These are phyloP conservation scores for Brassica nigra DNA, from an alignment of 345 rosid genomes.

Conservation along the genomic window DNA sequence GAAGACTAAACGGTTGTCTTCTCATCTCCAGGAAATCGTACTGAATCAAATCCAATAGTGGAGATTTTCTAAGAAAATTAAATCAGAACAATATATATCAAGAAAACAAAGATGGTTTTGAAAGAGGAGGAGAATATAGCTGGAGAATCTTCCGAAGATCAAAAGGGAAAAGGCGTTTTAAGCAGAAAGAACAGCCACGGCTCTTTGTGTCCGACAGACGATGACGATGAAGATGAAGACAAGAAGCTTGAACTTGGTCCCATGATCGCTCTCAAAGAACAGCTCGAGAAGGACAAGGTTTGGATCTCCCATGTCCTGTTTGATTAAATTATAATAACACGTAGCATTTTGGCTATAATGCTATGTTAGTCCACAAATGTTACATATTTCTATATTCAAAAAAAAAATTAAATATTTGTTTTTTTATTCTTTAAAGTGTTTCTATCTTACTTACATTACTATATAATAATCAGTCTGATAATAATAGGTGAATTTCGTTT, in stretches of 20 bases:
- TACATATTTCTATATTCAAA: not conserved
- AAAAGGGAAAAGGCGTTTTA: constrained; percentile 7
- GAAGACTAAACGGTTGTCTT: constrained; percentile 2
- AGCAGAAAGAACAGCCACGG: constrained; percentile 43
- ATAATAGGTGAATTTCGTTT: not conserved
- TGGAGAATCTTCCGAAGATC: constrained; percentile 33
- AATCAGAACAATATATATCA: constrained; percentile 10
- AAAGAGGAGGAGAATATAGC: constrained; percentile 28
- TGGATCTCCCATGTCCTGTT: not conserved
- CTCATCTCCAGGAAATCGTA: constrained; percentile 4
- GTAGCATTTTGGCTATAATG: not conserved
- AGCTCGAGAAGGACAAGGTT: constrained; percentile 10
- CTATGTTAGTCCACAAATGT: constrained; percentile 5
- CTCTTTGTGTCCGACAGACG: constrained; percentile 38
- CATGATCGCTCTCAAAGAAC: constrained; percentile 21
- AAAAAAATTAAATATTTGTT: not conserved
- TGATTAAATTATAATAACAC: constrained; percentile 15
- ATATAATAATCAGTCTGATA: not conserved
- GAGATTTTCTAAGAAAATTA: not conserved
- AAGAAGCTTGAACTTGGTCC: constrained; percentile 45
- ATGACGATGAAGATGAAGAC: constrained; percentile 40
- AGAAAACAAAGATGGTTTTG: constrained; percentile 33
- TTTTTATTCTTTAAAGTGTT: not conserved
- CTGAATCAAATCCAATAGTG: constrained; percentile 7
- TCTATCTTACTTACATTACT: not conserved